phyloP scores from a whole-genome alignment of 768 basidiomycete species.

The Termitomyces bulborhizus region DNA sequence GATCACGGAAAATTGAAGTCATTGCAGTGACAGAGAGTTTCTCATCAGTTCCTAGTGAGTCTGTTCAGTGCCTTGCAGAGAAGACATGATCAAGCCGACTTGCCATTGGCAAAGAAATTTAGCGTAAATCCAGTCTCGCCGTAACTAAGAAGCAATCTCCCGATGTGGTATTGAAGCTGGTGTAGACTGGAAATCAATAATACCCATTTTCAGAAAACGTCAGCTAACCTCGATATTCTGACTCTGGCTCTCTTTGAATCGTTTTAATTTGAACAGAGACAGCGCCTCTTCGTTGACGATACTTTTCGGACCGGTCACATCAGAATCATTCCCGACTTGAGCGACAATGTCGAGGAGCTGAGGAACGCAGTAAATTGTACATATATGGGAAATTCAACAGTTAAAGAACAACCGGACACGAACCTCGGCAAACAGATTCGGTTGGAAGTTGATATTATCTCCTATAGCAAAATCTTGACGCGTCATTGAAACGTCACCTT shows the following conservation, averaged over 20 bases:
- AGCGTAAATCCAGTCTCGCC: slow-evolving; percentile 12
- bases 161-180: slow-evolving; percentile 13
- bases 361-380: too few species aligned
- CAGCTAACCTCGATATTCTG: slow-evolving; percentile 4
- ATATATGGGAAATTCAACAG: not conserved
- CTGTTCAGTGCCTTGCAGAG: not conserved
- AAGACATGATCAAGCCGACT: not conserved
- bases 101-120: slow-evolving; percentile 14
- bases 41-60: slow-evolving; percentile 8
- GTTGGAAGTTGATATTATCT: slow-evolving; percentile 10
- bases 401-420: not conserved
- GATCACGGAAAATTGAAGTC: slow-evolving; percentile 14
- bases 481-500: slow-evolving; percentile 14
- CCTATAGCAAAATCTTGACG: slow-evolving; percentile 11
- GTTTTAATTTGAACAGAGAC: slow-evolving; percentile 11
- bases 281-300: slow-evolving; percentile 6
- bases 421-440: slow-evolving; percentile 4
- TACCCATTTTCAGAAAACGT: not conserved
- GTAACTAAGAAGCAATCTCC: slow-evolving; percentile 11
- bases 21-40: slow-evolving; percentile 6
- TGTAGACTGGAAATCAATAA: not conserved
- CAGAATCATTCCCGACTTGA: slow-evolving; percentile 10
- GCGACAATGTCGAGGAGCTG: slow-evolving; percentile 8
- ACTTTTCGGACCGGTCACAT: slow-evolving; percentile 10
- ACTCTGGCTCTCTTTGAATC: slow-evolving; percentile 8